These are phyloP conservation scores for Pouteria campechiana DNA, from an alignment of 179 eudicot species.

Conservation along the genomic window DNA sequence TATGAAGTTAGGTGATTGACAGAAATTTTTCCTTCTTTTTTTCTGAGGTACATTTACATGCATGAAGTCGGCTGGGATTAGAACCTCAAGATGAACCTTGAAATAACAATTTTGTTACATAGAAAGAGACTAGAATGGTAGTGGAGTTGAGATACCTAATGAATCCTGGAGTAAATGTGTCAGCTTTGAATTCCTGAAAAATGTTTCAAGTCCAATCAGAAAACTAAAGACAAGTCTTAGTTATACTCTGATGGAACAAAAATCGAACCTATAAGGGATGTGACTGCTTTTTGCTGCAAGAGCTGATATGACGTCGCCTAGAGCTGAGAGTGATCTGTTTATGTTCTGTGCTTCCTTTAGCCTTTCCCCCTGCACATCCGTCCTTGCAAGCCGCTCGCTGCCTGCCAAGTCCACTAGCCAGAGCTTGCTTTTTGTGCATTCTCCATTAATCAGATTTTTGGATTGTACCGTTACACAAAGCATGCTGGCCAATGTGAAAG, in stretches of 20 bases:
- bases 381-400: constrained; percentile 86
- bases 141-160: constrained; percentile 42
- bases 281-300: constrained; percentile 80
- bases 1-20: neutral
- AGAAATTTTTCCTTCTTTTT: neutral
- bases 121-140: neutral
- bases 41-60: no score
- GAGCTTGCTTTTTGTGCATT: constrained; percentile 82
- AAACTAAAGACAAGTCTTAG: neutral
- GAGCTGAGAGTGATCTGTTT: constrained; percentile 89
- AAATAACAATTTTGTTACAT: neutral
- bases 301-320: constrained; percentile 89
- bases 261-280: constrained; percentile 65
- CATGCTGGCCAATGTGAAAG: no score
- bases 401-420: constrained; percentile 97
- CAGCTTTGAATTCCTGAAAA: constrained; percentile 87
- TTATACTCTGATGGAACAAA: neutral
- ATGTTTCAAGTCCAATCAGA: no score
- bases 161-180: constrained; percentile 98
- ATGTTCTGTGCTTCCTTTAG: constrained; percentile 89
- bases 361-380: constrained; percentile 90
- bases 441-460: constrained; percentile 68
- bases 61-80: no score
- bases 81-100: no score
- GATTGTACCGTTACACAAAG: constrained; percentile 98